Evolutionary conservation across 129 eudicot genomes (phyloP).

Genomic region (Oenanthe sinensis): DNA sequence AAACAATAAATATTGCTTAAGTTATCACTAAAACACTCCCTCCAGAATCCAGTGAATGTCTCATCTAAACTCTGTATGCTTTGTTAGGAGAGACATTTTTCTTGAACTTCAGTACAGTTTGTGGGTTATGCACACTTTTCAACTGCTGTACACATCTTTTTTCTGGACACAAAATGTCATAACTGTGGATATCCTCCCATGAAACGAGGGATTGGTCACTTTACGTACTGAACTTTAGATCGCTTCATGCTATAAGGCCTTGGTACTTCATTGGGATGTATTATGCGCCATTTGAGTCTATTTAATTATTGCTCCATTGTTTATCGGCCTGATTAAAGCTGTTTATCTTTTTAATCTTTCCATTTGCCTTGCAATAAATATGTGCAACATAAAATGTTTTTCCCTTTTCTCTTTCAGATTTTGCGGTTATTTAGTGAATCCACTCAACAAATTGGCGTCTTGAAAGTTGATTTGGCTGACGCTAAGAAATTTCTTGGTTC

Average conservation of each 20-base stretch:
- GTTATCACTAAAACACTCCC: not conserved
- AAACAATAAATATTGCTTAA: not conserved
- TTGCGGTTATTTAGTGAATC: conserved; percentile 96
- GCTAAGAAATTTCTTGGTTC: conserved; percentile 90
- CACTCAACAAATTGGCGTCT: conserved; percentile 57
- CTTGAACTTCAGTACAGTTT: not conserved
- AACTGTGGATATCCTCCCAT: not conserved
- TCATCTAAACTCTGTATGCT: not conserved
- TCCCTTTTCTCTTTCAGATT: conserved; percentile 40
- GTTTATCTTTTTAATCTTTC: not conserved
- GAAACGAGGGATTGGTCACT: not conserved
- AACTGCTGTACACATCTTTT: not conserved
- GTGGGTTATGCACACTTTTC: not conserved
- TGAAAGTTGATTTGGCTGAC: conserved; percentile 76
- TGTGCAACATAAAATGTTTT: not conserved
- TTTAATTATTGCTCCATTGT: not conserved
- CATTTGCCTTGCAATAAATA: not conserved
- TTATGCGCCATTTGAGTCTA: not conserved
- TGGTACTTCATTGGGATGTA: not conserved
- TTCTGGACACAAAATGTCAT: not conserved
- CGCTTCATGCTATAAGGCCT: not conserved
- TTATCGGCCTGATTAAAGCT: not conserved
- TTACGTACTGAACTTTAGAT: not conserved
- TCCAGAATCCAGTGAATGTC: not conserved
- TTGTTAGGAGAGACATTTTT: not conserved